Conservation (phyloP, 2,329 filamentous ascomycete genomes). For the Zymoseptoria tritici region DNA sequence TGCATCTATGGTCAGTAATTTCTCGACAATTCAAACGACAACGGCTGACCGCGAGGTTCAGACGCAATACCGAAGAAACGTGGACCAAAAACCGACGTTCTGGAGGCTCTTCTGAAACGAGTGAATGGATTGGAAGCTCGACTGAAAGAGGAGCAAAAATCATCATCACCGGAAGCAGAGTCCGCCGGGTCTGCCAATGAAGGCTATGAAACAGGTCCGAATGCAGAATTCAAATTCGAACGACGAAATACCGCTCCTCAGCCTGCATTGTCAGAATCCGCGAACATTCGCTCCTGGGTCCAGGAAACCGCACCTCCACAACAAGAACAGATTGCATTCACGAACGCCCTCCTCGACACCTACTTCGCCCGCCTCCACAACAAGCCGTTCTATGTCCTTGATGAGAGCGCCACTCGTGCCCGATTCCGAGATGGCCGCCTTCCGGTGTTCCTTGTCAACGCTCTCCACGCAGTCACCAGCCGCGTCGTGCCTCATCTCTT, state of each 20-base stretch:
- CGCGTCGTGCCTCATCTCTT: slow-evolving; percentile 62
- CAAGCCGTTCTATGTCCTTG: slow-evolving; percentile 74
- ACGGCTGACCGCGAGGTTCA: slow-evolving; percentile 30
- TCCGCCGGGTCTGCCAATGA: slow-evolving; percentile 5
- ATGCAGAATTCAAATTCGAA: slow-evolving; percentile 1
- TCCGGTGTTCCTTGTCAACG: slow-evolving; percentile 43
- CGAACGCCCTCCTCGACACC: slow-evolving; percentile 50
- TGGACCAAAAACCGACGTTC: slow-evolving; percentile 81
- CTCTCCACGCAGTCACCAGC: slow-evolving; percentile 43
- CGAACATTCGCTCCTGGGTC: neutral
- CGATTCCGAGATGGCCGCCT: slow-evolving; percentile 62
- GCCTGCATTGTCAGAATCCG: neutral
- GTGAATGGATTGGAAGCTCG: slow-evolving; percentile 79
- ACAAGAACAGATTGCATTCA: slow-evolving; percentile 7
- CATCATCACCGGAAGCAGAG: slow-evolving; percentile 30
- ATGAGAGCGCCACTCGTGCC: slow-evolving; percentile 68
- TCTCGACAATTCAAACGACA: neutral
- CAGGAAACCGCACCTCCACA: slow-evolving; percentile 4
- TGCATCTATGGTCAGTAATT: slow-evolving; percentile 73
- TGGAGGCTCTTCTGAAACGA: slow-evolving; percentile 75
- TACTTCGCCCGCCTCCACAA: slow-evolving; percentile 75
- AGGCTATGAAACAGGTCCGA: neutral
- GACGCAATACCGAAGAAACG: slow-evolving; percentile 86
- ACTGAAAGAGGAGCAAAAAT: slow-evolving; percentile 52
- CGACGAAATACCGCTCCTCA: neutral